phyloP scores from a whole-genome alignment of 2,329 filamentous ascomycete species.

The Arthrinium puccinioides region DNA sequence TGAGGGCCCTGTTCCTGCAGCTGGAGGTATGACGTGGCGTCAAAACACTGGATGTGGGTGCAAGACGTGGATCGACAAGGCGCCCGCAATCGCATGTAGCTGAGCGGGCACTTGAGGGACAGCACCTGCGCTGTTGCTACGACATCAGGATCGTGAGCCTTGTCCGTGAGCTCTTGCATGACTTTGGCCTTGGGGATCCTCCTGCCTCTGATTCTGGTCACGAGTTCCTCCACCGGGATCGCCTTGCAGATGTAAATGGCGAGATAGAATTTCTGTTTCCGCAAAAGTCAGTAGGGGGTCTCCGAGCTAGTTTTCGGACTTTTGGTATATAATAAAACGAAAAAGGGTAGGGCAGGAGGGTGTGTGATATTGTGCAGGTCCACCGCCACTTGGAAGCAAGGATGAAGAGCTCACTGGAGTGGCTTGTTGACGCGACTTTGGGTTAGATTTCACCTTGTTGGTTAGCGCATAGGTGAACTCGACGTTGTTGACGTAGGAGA shows the following conservation, averaged over 20 bases:
- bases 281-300: constrained; percentile 4
- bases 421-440: constrained; percentile 15
- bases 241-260: constrained; percentile 69
- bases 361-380: background rate
- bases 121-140: constrained; percentile 81
- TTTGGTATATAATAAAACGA: too few relatives aligned
- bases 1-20: constrained; percentile 94
- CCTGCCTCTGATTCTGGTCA: constrained; percentile 56
- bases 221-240: constrained; percentile 64
- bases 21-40: constrained; percentile 85
- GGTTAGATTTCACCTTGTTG: constrained; percentile 55
- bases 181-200: constrained; percentile 77
- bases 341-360: too few relatives aligned
- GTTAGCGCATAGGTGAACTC: constrained; percentile 91
- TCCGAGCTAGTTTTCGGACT: too few relatives aligned
- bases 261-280: constrained; percentile 60
- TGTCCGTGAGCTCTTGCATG: constrained; percentile 72
- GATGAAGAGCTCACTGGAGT: constrained; percentile 19
- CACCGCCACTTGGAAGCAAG: constrained; percentile 10
- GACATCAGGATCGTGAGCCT: constrained; percentile 81
- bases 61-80: constrained; percentile 77
- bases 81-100: constrained; percentile 70
- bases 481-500: constrained; percentile 67
- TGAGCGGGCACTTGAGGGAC: constrained; percentile 88
- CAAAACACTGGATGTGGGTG: constrained; percentile 90